phyloP scores from a whole-genome alignment of 2,329 filamentous ascomycete genomes.

The Ceratocystis colombiana region DNA sequence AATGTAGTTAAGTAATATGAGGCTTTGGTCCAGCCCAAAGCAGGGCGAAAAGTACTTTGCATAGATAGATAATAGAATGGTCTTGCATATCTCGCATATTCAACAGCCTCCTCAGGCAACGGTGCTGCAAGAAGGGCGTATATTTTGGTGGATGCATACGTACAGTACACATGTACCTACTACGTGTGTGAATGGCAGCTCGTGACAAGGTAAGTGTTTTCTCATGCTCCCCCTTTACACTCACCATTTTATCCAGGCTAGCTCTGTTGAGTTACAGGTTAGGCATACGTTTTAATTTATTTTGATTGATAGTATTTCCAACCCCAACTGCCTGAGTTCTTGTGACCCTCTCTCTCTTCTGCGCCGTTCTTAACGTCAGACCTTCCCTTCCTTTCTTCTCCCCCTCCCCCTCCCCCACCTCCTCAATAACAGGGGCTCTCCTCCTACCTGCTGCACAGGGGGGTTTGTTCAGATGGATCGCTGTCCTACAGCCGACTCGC shows the following conservation, averaged over 20 bases:
- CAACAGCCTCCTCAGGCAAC: not conserved
- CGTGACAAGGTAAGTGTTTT: not conserved
- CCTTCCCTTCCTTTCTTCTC: not conserved
- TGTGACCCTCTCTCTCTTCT: not conserved
- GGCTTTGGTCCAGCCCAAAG: not conserved
- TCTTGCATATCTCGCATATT: not conserved
- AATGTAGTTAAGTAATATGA: not conserved
- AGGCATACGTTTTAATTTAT: not conserved
- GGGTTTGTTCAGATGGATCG: too few relatives aligned
- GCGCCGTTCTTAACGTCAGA: not conserved
- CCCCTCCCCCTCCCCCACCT: not conserved
- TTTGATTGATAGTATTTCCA: not conserved
- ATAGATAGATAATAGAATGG: not conserved
- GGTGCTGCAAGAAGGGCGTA: not conserved
- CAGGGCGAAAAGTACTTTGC: slow-evolving; percentile 9
- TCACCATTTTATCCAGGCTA: not conserved
- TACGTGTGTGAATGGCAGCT: not conserved
- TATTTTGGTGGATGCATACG: not conserved
- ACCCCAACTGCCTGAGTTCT: not conserved
- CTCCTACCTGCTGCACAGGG: not conserved
- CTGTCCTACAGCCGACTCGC: too few relatives aligned
- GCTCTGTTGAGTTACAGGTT: not conserved
- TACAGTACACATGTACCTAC: not conserved
- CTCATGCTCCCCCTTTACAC: not conserved
- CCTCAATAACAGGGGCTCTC: not conserved